phyloP scores from a whole-genome alignment of 225 moss, liverwort and hornwort species.

The Lunularia cruciata region DNA sequence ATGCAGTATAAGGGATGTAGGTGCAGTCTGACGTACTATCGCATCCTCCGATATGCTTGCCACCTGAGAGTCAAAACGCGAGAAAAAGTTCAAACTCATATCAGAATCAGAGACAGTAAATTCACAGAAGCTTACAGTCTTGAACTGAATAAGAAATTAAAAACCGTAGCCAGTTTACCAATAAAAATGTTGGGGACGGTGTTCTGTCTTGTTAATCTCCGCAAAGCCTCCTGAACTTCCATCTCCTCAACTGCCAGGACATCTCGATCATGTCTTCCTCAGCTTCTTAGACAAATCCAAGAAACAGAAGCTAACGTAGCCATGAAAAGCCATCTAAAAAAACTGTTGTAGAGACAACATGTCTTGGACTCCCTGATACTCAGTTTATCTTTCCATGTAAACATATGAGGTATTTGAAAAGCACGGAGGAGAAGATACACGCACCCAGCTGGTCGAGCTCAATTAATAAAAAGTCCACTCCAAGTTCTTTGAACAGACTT shows the following conservation, averaged over 20 bases:
- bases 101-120: background rate
- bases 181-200: constrained; percentile 51
- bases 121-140: background rate
- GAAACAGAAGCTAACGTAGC: too few relatives aligned
- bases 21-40: constrained; percentile 33
- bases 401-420: too few relatives aligned
- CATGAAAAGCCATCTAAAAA: background rate
- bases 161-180: constrained; percentile 13
- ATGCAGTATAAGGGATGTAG: background rate
- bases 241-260: constrained; percentile 38
- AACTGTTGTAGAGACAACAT: background rate
- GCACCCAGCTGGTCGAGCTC: constrained; percentile 45
- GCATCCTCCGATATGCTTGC: constrained; percentile 56
- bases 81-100: background rate
- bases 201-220: constrained; percentile 37
- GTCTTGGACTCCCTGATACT: background rate
- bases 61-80: constrained; percentile 26
- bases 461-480: constrained; percentile 30
- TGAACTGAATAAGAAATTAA: background rate
- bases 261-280: too few relatives aligned
- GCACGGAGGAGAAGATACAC: background rate
- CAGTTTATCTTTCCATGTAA: too few relatives aligned
- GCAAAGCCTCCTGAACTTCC: constrained; percentile 45
- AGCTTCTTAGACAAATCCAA: too few relatives aligned
- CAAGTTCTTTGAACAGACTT: constrained; percentile 32